Percentiles rank a stretch among this genome's conserved stretches.
These are phyloP conservation scores for Flaveria linearis DNA, from an alignment of 129 eudicot genomes.

Conservation along the genomic window DNA sequence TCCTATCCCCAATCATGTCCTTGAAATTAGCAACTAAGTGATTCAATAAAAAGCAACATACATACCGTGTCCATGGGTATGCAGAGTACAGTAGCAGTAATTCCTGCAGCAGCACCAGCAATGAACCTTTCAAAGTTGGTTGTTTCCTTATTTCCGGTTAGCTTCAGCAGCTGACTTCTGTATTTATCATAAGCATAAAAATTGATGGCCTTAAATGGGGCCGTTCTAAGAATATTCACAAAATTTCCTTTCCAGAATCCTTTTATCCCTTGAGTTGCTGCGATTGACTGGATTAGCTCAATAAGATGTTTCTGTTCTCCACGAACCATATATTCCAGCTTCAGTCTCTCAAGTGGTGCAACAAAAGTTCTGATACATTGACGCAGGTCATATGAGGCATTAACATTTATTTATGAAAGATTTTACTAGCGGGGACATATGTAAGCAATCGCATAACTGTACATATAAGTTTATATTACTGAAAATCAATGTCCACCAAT, in stretches of 20 bases:
- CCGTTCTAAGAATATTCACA: constrained; percentile 92
- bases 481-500: too few relatives aligned
- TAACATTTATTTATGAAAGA: too few relatives aligned
- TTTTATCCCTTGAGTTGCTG: constrained; percentile 76
- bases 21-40: too few relatives aligned
- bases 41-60: not conserved
- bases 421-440: too few relatives aligned
- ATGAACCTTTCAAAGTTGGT: constrained; percentile 82
- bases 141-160: constrained; percentile 76
- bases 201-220: constrained; percentile 94
- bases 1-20: too few relatives aligned
- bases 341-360: constrained; percentile 93
- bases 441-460: too few relatives aligned
- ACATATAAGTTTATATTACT: too few relatives aligned
- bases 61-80: constrained; percentile 98
- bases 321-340: constrained; percentile 94
- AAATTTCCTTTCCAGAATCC: constrained; percentile 99
- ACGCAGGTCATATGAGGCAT: not conserved
- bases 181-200: constrained; percentile 95
- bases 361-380: constrained; percentile 68
- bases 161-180: constrained; percentile 65
- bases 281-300: constrained; percentile 67
- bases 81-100: constrained; percentile 92
- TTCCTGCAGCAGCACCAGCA: constrained; percentile 98
- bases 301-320: constrained; percentile 83